Percentiles rank a stretch among this genome's conserved stretches.
Evolutionary conservation across 495 filamentous ascomycete species (phyloP).

Genomic region (Evansstolkia leycettana): DNA sequence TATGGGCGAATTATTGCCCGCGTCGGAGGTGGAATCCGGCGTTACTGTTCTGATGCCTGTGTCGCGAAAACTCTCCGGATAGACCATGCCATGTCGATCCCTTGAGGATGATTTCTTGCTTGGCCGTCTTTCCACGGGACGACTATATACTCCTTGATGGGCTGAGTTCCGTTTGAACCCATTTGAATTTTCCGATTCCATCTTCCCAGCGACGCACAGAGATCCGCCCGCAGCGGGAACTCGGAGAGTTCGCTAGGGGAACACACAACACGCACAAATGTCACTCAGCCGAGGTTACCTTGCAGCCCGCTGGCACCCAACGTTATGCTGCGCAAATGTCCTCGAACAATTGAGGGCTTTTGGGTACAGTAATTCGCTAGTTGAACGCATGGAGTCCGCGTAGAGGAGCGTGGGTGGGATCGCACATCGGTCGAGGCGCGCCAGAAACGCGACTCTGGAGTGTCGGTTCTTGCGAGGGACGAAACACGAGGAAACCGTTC

Average conservation of each 20-base stretch:
- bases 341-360: slow-evolving; percentile 24
- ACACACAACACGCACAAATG: neutral
- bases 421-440: slow-evolving; percentile 25
- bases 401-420: slow-evolving; percentile 11
- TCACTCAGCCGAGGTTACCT: slow-evolving; percentile 10
- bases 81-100: slow-evolving; percentile 41
- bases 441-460: slow-evolving; percentile 13
- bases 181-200: slow-evolving; percentile 35
- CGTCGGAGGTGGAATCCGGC: slow-evolving; percentile 27
- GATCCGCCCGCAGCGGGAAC: no score
- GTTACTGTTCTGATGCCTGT: slow-evolving; percentile 36
- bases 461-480: no score
- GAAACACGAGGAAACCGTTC: no score
- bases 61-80: slow-evolving; percentile 38
- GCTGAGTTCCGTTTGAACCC: slow-evolving; percentile 31
- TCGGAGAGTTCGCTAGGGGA: no score
- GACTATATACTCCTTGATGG: slow-evolving; percentile 30
- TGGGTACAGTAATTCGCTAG: slow-evolving; percentile 25
- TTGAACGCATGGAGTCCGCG: slow-evolving; percentile 35
- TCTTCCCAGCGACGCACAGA: slow-evolving; percentile 15
- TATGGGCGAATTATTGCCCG: slow-evolving; percentile 24
- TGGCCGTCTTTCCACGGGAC: slow-evolving; percentile 34
- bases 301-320: slow-evolving; percentile 13
- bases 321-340: slow-evolving; percentile 21
- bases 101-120: slow-evolving; percentile 43